Conservation (phyloP, 148 eudicot species). For the Rhododendron henanense region DNA sequence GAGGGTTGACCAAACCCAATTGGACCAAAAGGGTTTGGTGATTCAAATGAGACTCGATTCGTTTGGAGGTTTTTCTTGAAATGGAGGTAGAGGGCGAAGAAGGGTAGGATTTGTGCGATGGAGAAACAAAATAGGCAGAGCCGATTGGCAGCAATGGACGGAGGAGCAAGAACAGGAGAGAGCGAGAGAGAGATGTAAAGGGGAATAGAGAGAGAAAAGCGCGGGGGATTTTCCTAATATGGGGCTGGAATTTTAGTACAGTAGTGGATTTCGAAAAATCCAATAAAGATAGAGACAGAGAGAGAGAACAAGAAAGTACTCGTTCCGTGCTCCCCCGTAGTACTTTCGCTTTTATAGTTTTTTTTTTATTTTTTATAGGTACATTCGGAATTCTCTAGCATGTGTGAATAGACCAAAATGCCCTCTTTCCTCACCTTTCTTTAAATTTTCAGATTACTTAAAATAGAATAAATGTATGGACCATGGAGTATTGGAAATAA, state of each 20-base stretch:
- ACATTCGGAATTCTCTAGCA: neutral
- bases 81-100: neutral
- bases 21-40: neutral
- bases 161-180: neutral
- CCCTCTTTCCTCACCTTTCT: neutral
- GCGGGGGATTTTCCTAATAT: constrained; percentile 6
- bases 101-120: neutral
- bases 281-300: neutral
- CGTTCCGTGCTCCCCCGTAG: constrained; percentile 1
- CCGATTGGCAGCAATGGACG: neutral
- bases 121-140: neutral
- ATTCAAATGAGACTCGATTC: neutral
- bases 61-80: neutral
- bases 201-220: constrained; percentile 1
- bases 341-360: neutral
- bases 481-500: too few relatives aligned
- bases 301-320: neutral
- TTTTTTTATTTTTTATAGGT: too few relatives aligned
- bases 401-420: neutral
- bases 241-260: neutral
- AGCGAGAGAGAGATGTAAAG: neutral
- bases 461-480: neutral
- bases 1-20: constrained; percentile 8
- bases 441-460: neutral
- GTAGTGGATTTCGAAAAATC: neutral